These are phyloP conservation scores for Vaucheria bursata DNA, from an alignment of 352 stramenopile species.

Conservation along the genomic window DNA sequence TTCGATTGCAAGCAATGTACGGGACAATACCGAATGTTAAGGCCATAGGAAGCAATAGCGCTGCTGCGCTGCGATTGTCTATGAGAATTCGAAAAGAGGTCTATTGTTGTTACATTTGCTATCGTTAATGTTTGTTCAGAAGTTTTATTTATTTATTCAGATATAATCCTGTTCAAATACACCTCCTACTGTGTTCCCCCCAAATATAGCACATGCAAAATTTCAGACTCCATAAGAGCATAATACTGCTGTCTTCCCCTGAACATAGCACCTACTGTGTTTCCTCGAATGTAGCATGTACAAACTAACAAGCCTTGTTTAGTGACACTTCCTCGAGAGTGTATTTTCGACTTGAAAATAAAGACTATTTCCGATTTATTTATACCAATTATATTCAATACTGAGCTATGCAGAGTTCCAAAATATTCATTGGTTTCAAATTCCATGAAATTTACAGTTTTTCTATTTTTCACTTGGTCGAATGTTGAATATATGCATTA, in stretches of 20 bases:
- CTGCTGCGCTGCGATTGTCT: conserved; percentile 81
- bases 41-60: conserved; percentile 76
- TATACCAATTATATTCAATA: too few species aligned
- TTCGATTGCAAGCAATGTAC: conserved; percentile 19
- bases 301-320: too few species aligned
- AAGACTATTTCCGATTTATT: too few species aligned
- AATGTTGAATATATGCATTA: too few species aligned
- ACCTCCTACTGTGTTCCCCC: neutral
- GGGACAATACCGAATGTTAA: conserved; percentile 85
- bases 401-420: too few species aligned
- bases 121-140: neutral
- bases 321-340: too few species aligned
- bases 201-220: neutral
- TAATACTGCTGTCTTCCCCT: neutral
- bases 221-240: neutral
- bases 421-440: neutral
- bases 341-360: too few species aligned
- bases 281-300: too few species aligned
- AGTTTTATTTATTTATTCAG: neutral
- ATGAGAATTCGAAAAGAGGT: conserved; percentile 78
- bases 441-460: too few species aligned
- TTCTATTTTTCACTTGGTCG: too few species aligned
- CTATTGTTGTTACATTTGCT: neutral
- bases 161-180: neutral
- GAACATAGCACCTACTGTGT: neutral